Conservation (phyloP, 768 basidiomycete genomes). For the Tremella yokohamensis region DNA sequence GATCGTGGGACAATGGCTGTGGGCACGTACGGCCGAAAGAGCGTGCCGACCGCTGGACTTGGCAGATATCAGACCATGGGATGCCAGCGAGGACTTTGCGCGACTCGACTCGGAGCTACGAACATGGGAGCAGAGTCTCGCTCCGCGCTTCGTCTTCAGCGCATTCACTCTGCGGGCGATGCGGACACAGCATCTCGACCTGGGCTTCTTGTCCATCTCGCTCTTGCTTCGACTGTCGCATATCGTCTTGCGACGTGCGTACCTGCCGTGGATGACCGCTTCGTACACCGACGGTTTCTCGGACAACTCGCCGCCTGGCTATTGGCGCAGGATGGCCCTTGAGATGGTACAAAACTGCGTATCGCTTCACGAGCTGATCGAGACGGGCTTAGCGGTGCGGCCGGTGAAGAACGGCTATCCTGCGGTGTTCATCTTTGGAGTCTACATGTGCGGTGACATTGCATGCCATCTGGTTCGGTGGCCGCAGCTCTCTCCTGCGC, state of each 20-base stretch:
- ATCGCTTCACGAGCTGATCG: conserved; percentile 5
- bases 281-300: no score
- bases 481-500: conserved; percentile 9
- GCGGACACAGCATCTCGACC: conserved; percentile 2
- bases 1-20: conserved; percentile 12
- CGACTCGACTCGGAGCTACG: not conserved
- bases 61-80: conserved; percentile 4
- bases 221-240: conserved; percentile 4
- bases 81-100: not conserved
- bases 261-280: conserved; percentile 6
- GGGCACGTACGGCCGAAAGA: conserved; percentile 3
- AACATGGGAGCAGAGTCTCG: conserved; percentile 2
- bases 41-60: conserved; percentile 4
- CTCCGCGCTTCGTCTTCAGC: not conserved
- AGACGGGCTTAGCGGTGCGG: not conserved
- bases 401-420: conserved; percentile 9
- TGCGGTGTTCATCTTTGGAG: conserved; percentile 10
- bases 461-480: conserved; percentile 11
- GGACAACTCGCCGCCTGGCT: conserved; percentile 1
- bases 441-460: conserved; percentile 18
- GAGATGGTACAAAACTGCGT: conserved; percentile 7
- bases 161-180: conserved; percentile 11
- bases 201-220: conserved; percentile 8
- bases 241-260: conserved; percentile 4
- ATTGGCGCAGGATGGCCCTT: conserved; percentile 4